These are phyloP conservation scores for Erucastrum elatum DNA, from an alignment of 345 rosid species.

Conservation along the genomic window DNA sequence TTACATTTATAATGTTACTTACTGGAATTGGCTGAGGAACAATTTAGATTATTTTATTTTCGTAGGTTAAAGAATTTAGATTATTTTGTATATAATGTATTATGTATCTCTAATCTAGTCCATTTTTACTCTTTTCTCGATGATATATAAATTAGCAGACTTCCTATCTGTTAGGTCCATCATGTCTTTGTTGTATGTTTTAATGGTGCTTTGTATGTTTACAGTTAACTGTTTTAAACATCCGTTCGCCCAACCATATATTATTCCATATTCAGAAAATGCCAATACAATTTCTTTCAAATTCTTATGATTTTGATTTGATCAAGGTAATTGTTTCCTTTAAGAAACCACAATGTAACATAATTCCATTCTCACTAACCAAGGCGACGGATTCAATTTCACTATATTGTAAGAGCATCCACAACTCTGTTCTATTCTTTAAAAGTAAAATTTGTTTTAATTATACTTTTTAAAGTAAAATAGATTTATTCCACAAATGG, in stretches of 20 bases:
- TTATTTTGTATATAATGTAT: not conserved
- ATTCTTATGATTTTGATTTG: not conserved
- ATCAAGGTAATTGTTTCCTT: not conserved
- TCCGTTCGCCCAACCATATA: constrained; percentile 12
- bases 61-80: not conserved
- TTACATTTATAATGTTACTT: not conserved
- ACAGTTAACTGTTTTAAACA: not conserved
- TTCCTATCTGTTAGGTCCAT: not conserved
- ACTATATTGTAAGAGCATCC: not conserved
- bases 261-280: not conserved
- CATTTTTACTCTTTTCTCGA: not conserved
- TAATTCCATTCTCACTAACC: not conserved
- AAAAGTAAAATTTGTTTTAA: too few species aligned
- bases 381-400: not conserved
- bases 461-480: too few species aligned
- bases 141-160: not conserved
- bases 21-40: not conserved
- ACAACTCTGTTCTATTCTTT: too few species aligned
- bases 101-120: not conserved
- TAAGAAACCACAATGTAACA: not conserved
- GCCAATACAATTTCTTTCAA: constrained; percentile 1
- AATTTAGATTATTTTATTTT: not conserved
- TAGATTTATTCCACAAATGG: too few species aligned
- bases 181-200: not conserved
- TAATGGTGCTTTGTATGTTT: not conserved